Percentiles rank a stretch among this genome's conserved stretches.
phyloP scores from a whole-genome alignment of 257 asterid species.

The Fraxinus americana region DNA sequence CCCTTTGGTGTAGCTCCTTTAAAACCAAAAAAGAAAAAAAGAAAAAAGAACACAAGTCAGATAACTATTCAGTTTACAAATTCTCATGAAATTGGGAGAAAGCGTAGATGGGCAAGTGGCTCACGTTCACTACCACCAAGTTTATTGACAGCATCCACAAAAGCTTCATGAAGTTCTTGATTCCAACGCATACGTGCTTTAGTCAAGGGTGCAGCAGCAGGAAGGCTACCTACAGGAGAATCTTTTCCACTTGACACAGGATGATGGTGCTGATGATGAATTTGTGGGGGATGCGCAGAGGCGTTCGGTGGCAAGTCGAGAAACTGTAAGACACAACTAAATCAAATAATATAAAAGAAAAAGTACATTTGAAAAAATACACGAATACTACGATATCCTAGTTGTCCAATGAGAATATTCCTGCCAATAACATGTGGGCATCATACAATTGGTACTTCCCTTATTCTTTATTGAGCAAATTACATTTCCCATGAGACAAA shows the following conservation, averaged over 20 bases:
- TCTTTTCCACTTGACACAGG: slow-evolving; percentile 34
- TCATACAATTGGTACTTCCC: no score
- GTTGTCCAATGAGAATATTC: slow-evolving; percentile 2
- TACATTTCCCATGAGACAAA: no score
- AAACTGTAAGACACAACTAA: slow-evolving; percentile 39
- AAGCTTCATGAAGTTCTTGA: slow-evolving; percentile 84
- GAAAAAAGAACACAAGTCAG: no score
- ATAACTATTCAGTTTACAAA: slow-evolving; percentile 3
- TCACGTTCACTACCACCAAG: slow-evolving; percentile 87
- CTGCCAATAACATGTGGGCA: no score
- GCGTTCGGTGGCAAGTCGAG: slow-evolving; percentile 43
- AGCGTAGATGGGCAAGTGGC: slow-evolving; percentile 26
- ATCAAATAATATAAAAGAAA: not conserved
- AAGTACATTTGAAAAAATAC: not conserved
- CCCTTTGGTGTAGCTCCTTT: slow-evolving; percentile 86
- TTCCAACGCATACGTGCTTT: slow-evolving; percentile 97
- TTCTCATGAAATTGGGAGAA: slow-evolving; percentile 11
- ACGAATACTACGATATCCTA: not conserved
- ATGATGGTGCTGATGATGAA: slow-evolving; percentile 32
- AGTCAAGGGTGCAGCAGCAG: slow-evolving; percentile 46
- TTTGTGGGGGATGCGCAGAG: slow-evolving; percentile 32
- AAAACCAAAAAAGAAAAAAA: not conserved
- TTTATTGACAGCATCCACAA: slow-evolving; percentile 72
- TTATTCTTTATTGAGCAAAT: no score
- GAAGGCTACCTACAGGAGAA: slow-evolving; percentile 43